phyloP scores from a whole-genome alignment of 106 monocot species.

The Iris macrosiphon region DNA sequence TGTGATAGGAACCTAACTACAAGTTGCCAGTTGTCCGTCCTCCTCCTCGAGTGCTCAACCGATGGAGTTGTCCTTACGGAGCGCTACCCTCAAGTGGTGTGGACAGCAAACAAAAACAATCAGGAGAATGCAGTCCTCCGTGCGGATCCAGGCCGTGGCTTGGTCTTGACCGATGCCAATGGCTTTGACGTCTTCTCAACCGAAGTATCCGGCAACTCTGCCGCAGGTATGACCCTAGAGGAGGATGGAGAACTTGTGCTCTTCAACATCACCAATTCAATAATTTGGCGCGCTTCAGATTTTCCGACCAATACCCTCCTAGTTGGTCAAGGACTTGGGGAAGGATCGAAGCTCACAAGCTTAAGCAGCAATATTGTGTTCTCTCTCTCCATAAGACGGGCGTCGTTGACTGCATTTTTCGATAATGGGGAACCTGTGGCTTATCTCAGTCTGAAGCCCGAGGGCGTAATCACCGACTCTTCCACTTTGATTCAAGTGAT shows the following conservation, averaged over 20 bases:
- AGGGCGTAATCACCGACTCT: no score
- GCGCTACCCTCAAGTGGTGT: background rate
- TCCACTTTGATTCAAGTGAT: background rate
- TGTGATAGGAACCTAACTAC: no score
- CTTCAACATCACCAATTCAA: background rate
- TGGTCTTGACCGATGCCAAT: background rate
- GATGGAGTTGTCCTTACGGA: no score
- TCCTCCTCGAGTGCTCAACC: background rate
- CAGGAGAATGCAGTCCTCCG: background rate
- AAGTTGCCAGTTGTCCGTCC: no score
- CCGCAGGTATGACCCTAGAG: background rate
- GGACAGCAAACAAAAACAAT: background rate
- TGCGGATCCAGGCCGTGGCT: background rate
- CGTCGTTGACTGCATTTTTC: constrained; percentile 2
- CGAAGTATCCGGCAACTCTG: background rate
- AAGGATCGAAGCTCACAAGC: constrained; percentile 14
- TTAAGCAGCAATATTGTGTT: constrained; percentile 1
- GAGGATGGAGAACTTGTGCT: background rate
- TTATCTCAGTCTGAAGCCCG: no score
- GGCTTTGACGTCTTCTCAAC: background rate
- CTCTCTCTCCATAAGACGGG: constrained; percentile 2
- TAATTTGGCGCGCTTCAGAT: background rate
- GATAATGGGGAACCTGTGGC: constrained; percentile 18
- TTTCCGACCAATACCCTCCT: background rate
- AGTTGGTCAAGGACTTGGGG: constrained; percentile 7